A percentile compares a stretch with the other conserved stretches of the same genome.
phyloP scores from a whole-genome alignment of 2,329 filamentous ascomycete species.

The Cordyceps cicadae region DNA sequence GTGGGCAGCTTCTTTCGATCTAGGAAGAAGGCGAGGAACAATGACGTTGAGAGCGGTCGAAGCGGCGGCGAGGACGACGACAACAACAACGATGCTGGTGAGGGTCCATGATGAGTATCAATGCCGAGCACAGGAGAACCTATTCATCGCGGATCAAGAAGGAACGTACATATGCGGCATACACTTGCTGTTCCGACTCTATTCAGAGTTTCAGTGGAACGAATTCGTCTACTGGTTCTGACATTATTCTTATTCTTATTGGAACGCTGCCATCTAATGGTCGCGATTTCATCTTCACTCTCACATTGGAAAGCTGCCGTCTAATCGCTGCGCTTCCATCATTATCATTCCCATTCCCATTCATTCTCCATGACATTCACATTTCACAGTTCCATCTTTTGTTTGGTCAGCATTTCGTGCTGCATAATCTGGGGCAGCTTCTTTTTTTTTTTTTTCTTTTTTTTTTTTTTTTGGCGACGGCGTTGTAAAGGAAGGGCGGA shows the following conservation, averaged over 20 bases:
- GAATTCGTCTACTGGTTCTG: not conserved
- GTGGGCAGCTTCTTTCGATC: constrained; percentile 32
- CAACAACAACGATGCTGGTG: not conserved
- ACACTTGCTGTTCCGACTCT: not conserved
- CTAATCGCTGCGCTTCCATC: too few species aligned
- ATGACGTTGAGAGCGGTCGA: not conserved
- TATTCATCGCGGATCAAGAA: not conserved
- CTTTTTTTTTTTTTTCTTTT: not conserved
- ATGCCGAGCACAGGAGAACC: not conserved
- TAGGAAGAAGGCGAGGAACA: constrained; percentile 18
- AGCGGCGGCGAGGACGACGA: too few species aligned
- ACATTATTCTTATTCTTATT: not conserved
- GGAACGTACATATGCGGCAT: not conserved
- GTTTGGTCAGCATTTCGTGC: not conserved
- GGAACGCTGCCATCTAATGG: too few species aligned
- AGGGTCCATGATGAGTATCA: not conserved
- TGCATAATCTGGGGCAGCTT: not conserved
- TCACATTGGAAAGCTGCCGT: too few species aligned
- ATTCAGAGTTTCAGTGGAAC: not conserved
- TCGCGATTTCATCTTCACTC: too few species aligned
- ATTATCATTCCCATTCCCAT: not conserved
- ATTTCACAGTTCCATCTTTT: not conserved
- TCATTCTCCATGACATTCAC: not conserved
- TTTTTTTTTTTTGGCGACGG: not conserved
- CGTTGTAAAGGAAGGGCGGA: not conserved